phyloP scores from a whole-genome alignment of 1,284 basidiomycete species.

The Tausonia pullulans region DNA sequence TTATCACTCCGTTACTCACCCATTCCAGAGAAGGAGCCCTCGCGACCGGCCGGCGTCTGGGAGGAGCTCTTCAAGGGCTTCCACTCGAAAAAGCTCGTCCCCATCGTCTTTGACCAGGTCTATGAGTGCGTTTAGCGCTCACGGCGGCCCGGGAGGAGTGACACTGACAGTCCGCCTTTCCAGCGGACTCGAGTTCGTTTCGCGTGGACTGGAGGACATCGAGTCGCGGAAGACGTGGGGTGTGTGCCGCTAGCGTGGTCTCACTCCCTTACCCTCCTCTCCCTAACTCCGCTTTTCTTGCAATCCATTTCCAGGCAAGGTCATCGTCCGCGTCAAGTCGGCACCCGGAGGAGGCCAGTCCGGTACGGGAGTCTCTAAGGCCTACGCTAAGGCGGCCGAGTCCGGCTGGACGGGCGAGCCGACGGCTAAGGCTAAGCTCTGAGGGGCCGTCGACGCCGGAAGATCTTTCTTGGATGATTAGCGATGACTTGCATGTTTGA shows the following conservation, averaged over 20 bases:
- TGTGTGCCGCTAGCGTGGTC: too few relatives aligned
- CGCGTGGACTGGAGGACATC: conserved; percentile 39
- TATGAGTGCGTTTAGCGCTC: conserved; percentile 39
- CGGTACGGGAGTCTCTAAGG: too few relatives aligned
- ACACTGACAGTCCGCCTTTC: not conserved
- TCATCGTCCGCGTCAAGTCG: conserved; percentile 51
- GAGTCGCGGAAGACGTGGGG: conserved; percentile 83
- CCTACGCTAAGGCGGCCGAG: conserved; percentile 29
- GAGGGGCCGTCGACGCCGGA: not conserved
- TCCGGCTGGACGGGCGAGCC: not conserved
- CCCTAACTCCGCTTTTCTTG: too few relatives aligned
- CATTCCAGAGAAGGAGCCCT: conserved; percentile 52
- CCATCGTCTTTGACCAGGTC: conserved; percentile 59
- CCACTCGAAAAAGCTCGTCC: conserved; percentile 51
- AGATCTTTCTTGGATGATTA: too few relatives aligned
- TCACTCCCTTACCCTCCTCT: too few relatives aligned
- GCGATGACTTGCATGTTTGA: too few relatives aligned
- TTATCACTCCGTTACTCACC: not conserved
- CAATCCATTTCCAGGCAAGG: conserved; percentile 41
- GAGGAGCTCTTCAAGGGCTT: conserved; percentile 61
- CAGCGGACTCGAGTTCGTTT: conserved; percentile 56
- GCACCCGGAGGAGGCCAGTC: too few relatives aligned
- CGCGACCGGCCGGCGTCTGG: conserved; percentile 59
- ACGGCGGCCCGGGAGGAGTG: conserved; percentile 36
- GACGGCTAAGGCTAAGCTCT: conserved; percentile 1